These are phyloP conservation scores for Colletotrichum sp. DNA, from an alignment of 2,329 filamentous ascomycete genomes.

Conservation along the genomic window DNA sequence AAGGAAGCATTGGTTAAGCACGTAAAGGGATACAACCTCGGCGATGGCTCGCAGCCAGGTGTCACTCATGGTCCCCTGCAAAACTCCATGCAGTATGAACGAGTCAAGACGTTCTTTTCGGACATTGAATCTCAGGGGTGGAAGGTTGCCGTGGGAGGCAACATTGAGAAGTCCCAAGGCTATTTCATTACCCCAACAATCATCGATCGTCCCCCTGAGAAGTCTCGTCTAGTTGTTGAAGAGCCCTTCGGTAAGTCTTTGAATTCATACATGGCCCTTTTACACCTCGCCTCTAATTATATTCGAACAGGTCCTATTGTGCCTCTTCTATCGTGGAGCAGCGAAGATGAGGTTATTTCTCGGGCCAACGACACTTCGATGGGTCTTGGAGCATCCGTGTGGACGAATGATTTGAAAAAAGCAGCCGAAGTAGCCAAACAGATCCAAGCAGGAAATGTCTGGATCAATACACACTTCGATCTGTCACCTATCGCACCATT, in stretches of 20 bases:
- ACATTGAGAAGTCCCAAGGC: not conserved
- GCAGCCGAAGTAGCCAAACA: slow-evolving; percentile 51
- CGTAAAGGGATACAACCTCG: not conserved
- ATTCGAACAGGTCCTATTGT: not conserved
- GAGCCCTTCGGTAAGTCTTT: not conserved
- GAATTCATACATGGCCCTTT: not conserved
- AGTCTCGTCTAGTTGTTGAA: not conserved
- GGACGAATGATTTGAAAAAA: slow-evolving; percentile 55
- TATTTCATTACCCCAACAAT: not conserved
- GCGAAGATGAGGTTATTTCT: slow-evolving; percentile 63
- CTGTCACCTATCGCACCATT: not conserved
- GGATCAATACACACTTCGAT: not conserved
- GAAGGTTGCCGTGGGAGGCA: slow-evolving; percentile 5
- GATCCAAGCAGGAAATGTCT: not conserved
- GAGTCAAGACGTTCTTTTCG: slow-evolving; percentile 7
- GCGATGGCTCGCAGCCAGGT: not conserved
- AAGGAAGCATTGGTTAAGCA: slow-evolving; percentile 24
- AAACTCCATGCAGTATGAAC: slow-evolving; percentile 64
- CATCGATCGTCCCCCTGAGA: not conserved
- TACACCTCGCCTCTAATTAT: not conserved
- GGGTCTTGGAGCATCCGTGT: slow-evolving; percentile 63
- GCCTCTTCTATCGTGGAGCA: slow-evolving; percentile 64
- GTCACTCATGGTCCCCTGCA: slow-evolving; percentile 53
- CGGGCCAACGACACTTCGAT: slow-evolving; percentile 59
- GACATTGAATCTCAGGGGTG: slow-evolving; percentile 14